Base-by-base conservation (phyloP, 495 filamentous ascomycete genomes). In the Aspergillus cristatus region DNA sequence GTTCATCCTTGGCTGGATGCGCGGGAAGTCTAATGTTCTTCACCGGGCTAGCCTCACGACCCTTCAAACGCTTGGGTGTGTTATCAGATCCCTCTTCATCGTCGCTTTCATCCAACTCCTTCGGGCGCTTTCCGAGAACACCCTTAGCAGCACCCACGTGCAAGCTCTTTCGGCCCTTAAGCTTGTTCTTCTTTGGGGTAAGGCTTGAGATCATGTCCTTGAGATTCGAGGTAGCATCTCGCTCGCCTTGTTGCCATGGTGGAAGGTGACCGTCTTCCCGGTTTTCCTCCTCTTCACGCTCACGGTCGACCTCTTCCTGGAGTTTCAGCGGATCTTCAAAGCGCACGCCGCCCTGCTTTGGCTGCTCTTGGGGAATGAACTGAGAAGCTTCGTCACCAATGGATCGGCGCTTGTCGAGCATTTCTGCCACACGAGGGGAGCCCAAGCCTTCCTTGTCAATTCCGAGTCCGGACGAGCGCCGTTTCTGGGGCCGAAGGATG, bases 191-290 rank as follows among this genome's bases (percentile, higher is more conserved):
- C 64, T 86, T 86, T 2, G 84, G 84, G 4, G 76, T 85, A 31
- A 89, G 66, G 33, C 75, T 81, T 38, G 80, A 72, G 28, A 89
- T 89, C 77, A 84, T 81, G 40, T 84, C 79, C 53, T 74, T 84
- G 32, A 89, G 53, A 42, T 67, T 83, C 18, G 74, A 54, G 1
- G 79, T 82, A 1, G 63, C 63, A 39, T 84, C 82, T 20, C 68
- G 66, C 13, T 78, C 73, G 8, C 68, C 71, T 24, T 69, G 63
- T 41, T 78, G 68, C 3, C 73, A 39, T 14, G 73, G 71, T 5
- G 41, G 50, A 26, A 60, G 65, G 32, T 74, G 70, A 18, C 69
- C 70, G 52, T 77, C 77, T 40, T 80, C 78, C 38, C 70, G 70
- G 17, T 68, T 67, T 38, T 81, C 68, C 43, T 84, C 81, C 43